Evolutionary conservation across 805 yeast species (phyloP), one percentile per base, ranked within the genome.

Genomic region (Cyberlindnera mycetangii): DNA sequence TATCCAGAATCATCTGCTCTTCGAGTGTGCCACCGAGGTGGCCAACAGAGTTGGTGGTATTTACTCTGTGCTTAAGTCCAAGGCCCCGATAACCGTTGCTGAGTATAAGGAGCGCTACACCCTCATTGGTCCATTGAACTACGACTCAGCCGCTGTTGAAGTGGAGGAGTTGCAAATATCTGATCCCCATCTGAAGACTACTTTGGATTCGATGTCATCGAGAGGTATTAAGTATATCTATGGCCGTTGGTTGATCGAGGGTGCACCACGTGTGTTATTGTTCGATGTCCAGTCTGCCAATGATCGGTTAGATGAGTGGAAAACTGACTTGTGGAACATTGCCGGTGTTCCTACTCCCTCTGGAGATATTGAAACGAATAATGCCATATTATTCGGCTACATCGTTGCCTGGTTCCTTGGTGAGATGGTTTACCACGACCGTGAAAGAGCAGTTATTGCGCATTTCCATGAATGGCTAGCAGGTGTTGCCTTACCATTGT

Each of bases 381-480:
- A 92, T 52, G 97, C 98, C 24, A 87, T 93, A 52, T 71, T 92
- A 50, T 72, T 92, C 54, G 99, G 99, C 24, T 92, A 92, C 67
- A 69, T 89, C 40, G 95, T 89, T 20, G 96, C 98, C 3, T 92
- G 99, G 99, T 90, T 92, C 64, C 70, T 93, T 45, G 99, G 99
- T 15, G 98, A 93, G 66, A 76, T 88, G 62, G 88, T 87, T n/a
- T 80, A 74, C 61, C 80, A 82, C 58, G 96, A 93, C 64, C 76
- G 81, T 19, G 84, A 84, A 42, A 81, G 92, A 56, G 97, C 98
- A 0, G 89, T 93, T 41, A 83, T 92, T 49, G 83, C 93, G 45
- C 99, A 92, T 62, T 90, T 86, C 65, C 99, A 92, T 70, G 99
- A 92, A 70, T 92, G 99, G 99, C 76, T 92, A 47, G 97, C 99